These are phyloP conservation scores for Penicillium flavigenum DNA, from an alignment of 495 filamentous ascomycete genomes.

Conservation along the genomic window DNA sequence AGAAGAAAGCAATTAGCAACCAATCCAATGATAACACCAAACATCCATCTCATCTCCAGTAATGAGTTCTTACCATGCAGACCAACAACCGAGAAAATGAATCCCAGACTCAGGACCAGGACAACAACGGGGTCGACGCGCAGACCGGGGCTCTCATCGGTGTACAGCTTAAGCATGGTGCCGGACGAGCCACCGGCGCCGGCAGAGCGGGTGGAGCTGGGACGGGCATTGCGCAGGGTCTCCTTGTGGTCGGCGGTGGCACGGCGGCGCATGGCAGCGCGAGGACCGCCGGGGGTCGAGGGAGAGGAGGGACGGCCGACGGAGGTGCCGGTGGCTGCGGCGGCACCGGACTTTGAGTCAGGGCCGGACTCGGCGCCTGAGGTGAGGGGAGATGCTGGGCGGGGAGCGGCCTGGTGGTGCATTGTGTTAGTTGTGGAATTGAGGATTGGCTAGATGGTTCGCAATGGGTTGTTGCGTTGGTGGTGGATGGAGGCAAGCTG, in stretches of 20 bases:
- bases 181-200: slow-evolving; percentile 94
- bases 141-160: slow-evolving; percentile 92
- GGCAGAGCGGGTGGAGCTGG: slow-evolving; percentile 85
- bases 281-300: slow-evolving; percentile 87
- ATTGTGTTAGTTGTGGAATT: slow-evolving; percentile 16
- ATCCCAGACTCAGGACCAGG: slow-evolving; percentile 87
- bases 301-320: slow-evolving; percentile 80
- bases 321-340: slow-evolving; percentile 59
- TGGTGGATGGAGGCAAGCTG: slow-evolving; percentile 8
- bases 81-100: slow-evolving; percentile 97
- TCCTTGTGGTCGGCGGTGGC: slow-evolving; percentile 96
- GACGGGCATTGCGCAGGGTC: slow-evolving; percentile 84
- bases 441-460: slow-evolving; percentile 1
- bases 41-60: not conserved
- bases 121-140: slow-evolving; percentile 98
- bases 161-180: slow-evolving; percentile 99
- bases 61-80: slow-evolving; percentile 72
- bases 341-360: slow-evolving; percentile 63
- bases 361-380: slow-evolving; percentile 51
- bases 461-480: slow-evolving; percentile 1
- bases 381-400: slow-evolving; percentile 50
- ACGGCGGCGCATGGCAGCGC: slow-evolving; percentile 88
- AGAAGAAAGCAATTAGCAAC: slow-evolving; percentile 22
- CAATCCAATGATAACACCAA: not conserved
- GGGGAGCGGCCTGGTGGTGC: slow-evolving; percentile 41